Evolutionary conservation across 2,329 filamentous ascomycete genomes (phyloP), one percentile per base, ranked within the genome.

Genomic region (Venturia nashicola): DNA sequence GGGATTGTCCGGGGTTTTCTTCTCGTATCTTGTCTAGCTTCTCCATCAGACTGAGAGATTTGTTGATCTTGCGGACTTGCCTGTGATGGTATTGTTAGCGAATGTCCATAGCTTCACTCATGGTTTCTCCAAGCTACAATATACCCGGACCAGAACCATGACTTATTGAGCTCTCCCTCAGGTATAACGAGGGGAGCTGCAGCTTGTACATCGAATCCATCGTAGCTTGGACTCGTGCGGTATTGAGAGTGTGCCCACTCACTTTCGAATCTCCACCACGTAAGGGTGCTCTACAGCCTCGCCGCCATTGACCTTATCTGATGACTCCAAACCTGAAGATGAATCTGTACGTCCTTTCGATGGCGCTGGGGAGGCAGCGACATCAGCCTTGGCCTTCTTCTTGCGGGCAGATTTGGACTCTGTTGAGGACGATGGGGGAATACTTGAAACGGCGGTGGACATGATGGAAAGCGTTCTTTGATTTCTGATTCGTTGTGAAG

Each of bases 201-300:
- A 43, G 59, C 59, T 61, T 46, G 18, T n/a, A 11, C 42, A 40
- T 60, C 32, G 5, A 51, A 16, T 43, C 16, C 39, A 64, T 65
- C 32, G 61, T 39, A n/a, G n/a, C 40, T 27, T 23, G 14, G 9
- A 36, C 3, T 42, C n/a, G n/a, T 16, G n/a, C 8, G 23, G 14
- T 57, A 20, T 20, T 39, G 39, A 40, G n/a, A 43, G 36, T 9
- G 36, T 43, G 23, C n/a, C 32, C 12, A 64, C 51, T 60, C 79
- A 96, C 92, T 96, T 97, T 73, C 93, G 86, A 61, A 97, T 82
- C 74, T 97, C 93, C 73, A 86, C 91, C 73, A 97, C 83, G 77
- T 93, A 91, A 46, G 86, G 80, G 71, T 84, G 91, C 74, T 97
- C 92, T 67, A 75, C 72, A 66, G 84, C 84, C 65, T 90, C 86